phyloP scores from a whole-genome alignment of 306 rosid species.

The Erythrophleum fordii region DNA sequence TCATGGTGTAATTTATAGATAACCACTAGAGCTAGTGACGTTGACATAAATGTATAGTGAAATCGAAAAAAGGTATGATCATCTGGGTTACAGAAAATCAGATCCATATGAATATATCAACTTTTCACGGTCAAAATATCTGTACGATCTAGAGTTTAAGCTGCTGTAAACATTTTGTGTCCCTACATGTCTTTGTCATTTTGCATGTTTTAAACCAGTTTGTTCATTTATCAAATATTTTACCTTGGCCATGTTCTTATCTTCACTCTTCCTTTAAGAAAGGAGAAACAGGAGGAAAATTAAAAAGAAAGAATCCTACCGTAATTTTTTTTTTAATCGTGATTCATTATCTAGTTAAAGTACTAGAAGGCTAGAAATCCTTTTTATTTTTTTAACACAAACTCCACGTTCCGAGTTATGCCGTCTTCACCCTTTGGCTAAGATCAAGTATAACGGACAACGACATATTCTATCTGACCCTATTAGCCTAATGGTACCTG shows the following conservation, averaged over 20 bases:
- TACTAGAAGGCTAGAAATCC: background rate
- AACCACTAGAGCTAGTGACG: background rate
- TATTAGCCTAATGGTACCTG: constrained; percentile 10
- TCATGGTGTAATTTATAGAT: background rate
- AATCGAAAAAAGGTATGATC: background rate
- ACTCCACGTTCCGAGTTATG: constrained; percentile 6
- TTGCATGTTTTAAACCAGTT: background rate
- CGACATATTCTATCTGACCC: background rate
- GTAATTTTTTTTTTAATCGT: background rate
- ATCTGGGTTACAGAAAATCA: background rate
- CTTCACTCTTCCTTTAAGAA: background rate
- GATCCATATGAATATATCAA: background rate
- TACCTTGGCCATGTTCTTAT: constrained; percentile 9
- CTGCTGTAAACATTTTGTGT: background rate
- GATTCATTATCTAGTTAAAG: background rate
- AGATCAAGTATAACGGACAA: background rate
- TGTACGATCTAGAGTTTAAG: background rate
- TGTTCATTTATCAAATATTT: background rate
- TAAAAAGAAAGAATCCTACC: background rate
- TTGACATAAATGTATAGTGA: background rate
- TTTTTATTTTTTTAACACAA: background rate
- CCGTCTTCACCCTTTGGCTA: background rate
- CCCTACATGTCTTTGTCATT: background rate
- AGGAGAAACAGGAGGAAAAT: background rate
- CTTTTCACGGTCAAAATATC: background rate